Evolutionary conservation across 2,329 filamentous ascomycete species (phyloP).

Genomic region (Monosporascus sp.): DNA sequence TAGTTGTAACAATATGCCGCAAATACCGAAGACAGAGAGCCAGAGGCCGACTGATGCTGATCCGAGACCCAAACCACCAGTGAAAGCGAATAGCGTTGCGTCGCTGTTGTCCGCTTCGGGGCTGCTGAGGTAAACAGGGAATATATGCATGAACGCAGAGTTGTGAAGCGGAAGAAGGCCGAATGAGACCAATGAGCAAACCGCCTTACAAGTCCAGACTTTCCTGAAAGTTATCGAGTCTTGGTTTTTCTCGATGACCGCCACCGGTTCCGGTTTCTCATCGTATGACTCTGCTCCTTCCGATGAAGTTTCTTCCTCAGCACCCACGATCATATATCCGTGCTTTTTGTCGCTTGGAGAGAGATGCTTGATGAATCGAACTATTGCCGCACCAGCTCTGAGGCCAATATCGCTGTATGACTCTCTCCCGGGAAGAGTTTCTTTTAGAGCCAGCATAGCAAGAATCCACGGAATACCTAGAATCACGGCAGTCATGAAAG

Average conservation of each 20-base stretch:
- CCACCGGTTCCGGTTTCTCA: slow-evolving; percentile 9
- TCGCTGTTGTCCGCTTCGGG: slow-evolving; percentile 37
- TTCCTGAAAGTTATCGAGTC: slow-evolving; percentile 11
- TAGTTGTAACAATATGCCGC: slow-evolving; percentile 56
- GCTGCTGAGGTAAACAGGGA: slow-evolving; percentile 57
- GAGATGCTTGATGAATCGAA: slow-evolving; percentile 8
- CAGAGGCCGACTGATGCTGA: slow-evolving; percentile 28
- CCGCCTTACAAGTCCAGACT: slow-evolving; percentile 26
- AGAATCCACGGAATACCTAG: slow-evolving; percentile 24
- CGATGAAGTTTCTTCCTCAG: slow-evolving; percentile 11
- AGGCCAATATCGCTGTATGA: slow-evolving; percentile 16
- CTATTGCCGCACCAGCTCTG: slow-evolving; percentile 5
- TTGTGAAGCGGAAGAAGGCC: slow-evolving; percentile 56
- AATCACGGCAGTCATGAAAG: slow-evolving; percentile 31
- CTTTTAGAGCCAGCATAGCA: slow-evolving; percentile 28
- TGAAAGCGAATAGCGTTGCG: slow-evolving; percentile 42
- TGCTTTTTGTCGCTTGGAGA: slow-evolving; percentile 3
- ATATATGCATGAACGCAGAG: slow-evolving; percentile 57
- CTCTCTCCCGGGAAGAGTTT: slow-evolving; percentile 32
- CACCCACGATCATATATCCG: slow-evolving; percentile 11
- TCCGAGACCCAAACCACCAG: slow-evolving; percentile 51
- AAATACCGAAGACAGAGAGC: slow-evolving; percentile 54
- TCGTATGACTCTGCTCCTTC: slow-evolving; percentile 5
- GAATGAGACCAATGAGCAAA: slow-evolving; percentile 29
- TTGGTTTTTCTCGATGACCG: slow-evolving; percentile 2